Evolutionary conservation across 495 filamentous ascomycete genomes (phyloP).

Genomic region (Aspergillus diversus): DNA sequence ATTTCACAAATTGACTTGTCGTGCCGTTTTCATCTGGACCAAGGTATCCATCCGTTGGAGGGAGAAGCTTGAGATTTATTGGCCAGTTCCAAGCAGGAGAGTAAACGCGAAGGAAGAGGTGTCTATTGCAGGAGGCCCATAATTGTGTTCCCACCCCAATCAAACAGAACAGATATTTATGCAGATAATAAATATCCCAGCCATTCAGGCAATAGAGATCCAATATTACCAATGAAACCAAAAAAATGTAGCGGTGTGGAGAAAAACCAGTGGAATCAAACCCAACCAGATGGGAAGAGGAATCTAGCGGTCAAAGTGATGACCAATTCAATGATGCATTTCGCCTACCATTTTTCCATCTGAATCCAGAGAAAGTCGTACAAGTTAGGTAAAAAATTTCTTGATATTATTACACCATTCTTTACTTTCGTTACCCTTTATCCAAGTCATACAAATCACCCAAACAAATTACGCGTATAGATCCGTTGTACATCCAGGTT

Average conservation of each 20-base stretch:
- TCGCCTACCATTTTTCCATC: too few species aligned
- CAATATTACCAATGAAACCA: too few species aligned
- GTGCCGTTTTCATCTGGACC: neutral
- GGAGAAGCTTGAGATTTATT: neutral
- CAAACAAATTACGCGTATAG: too few species aligned
- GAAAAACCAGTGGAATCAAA: neutral
- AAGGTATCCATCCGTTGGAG: neutral
- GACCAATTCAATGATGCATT: neutral
- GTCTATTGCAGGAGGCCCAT: neutral
- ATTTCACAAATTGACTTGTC: neutral
- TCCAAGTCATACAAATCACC: too few species aligned
- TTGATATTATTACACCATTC: too few species aligned
- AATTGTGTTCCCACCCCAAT: neutral
- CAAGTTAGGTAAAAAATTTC: too few species aligned
- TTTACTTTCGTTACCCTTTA: too few species aligned
- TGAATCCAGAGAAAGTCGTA: too few species aligned
- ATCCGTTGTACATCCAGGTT: too few species aligned
- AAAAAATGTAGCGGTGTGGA: neutral
- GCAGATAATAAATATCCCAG: too few species aligned
- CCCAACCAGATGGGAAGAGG: neutral
- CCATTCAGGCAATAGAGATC: too few species aligned
- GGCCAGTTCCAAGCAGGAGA: too few species aligned
- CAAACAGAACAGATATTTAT: neutral
- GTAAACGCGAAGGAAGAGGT: neutral
- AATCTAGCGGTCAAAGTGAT: neutral